Evolutionary conservation across 225 moss, liverwort and hornwort species (phyloP).

Genomic region (Anthoceros angustus): DNA sequence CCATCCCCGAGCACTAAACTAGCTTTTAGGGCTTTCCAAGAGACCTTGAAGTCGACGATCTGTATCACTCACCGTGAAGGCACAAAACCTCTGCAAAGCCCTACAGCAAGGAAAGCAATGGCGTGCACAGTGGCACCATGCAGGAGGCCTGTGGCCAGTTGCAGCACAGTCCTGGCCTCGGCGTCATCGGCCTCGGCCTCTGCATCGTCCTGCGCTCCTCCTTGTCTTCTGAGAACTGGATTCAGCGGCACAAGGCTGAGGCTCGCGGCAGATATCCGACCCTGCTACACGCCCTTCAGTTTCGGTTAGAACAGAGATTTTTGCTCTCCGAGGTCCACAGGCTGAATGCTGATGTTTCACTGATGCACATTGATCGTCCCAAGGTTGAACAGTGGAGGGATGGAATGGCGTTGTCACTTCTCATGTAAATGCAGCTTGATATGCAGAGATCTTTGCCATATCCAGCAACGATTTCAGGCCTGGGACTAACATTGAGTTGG

Average conservation of each 20-base stretch:
- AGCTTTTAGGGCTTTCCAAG: no score
- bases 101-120: not conserved
- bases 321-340: not conserved
- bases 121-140: not conserved
- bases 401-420: not conserved
- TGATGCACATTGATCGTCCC: no score
- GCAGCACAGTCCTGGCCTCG: not conserved
- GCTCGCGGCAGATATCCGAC: not conserved
- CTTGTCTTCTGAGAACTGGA: not conserved
- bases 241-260: not conserved
- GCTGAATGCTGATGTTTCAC: not conserved
- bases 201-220: not conserved
- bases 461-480: slow-evolving; percentile 80
- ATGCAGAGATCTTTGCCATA: slow-evolving; percentile 56
- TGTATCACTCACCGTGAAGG: no score
- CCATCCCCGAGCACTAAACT: not conserved
- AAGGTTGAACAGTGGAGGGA: not conserved
- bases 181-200: not conserved
- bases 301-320: not conserved
- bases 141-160: not conserved
- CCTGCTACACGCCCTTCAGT: not conserved
- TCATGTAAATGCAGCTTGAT: not conserved
- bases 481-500: slow-evolving; percentile 79
- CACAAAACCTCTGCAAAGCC: not conserved
- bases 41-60: no score